Conservation (phyloP, 176 grass and related monocot species). For the Juncus inflexus region DNA sequence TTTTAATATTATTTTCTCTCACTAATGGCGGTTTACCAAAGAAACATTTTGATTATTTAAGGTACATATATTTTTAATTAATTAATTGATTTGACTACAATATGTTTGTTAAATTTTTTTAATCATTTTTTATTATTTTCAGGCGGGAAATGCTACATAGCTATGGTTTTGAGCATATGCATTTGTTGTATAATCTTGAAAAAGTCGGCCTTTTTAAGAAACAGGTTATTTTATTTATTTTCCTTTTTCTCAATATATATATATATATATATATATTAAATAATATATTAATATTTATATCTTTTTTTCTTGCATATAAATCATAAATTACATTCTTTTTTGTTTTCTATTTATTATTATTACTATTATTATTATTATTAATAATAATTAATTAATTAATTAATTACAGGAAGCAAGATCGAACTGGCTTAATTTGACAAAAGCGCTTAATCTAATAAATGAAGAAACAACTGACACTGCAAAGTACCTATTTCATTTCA, state of each 20-base stretch:
- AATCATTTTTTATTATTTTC: slow-evolving; percentile 14
- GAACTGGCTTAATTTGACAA: slow-evolving; percentile 73
- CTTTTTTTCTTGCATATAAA: no score
- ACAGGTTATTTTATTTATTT: slow-evolving; percentile 54
- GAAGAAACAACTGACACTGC: slow-evolving; percentile 61
- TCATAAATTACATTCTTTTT: no score
- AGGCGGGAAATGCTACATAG: slow-evolving; percentile 95
- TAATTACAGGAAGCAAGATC: slow-evolving; percentile 63
- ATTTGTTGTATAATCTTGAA: slow-evolving; percentile 86
- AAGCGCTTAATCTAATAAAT: slow-evolving; percentile 77
- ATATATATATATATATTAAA: not conserved
- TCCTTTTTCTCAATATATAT: not conserved
- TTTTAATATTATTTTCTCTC: slow-evolving; percentile 87
- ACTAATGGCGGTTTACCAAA: slow-evolving; percentile 89
- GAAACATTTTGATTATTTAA: slow-evolving; percentile 81
- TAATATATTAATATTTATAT: not conserved
- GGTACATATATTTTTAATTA: slow-evolving; percentile 45
- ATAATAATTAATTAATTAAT: no score
- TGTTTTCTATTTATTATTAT: slow-evolving; percentile 24
- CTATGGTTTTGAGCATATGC: slow-evolving; percentile 95
- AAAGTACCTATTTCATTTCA: slow-evolving; percentile 46
- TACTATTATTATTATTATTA: no score
- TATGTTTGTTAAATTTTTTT: slow-evolving; percentile 12
- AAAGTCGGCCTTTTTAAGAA: slow-evolving; percentile 76
- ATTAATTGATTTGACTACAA: not conserved